These are phyloP conservation scores for Alternaria sp. DNA, from an alignment of 2,329 filamentous ascomycete species.

Conservation along the genomic window DNA sequence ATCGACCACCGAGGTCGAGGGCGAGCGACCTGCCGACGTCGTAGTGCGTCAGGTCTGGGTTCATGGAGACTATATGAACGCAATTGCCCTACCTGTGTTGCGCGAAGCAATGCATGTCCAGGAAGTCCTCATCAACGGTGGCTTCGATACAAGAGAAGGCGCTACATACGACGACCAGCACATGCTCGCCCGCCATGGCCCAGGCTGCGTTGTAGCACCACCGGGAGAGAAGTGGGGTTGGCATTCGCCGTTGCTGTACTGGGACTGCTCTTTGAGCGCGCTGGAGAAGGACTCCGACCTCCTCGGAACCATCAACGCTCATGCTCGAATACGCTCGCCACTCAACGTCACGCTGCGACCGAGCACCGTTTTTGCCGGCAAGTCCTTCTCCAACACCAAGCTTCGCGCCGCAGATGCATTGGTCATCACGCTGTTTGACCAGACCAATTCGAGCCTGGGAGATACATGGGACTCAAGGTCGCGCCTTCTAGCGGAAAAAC, in stretches of 20 bases:
- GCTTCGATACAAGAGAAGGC: constrained; percentile 28
- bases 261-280: constrained; percentile 70
- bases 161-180: constrained; percentile 3
- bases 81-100: constrained; percentile 71
- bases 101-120: constrained; percentile 74
- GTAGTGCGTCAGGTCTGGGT: constrained; percentile 85
- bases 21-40: constrained; percentile 67
- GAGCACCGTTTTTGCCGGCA: constrained; percentile 84
- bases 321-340: constrained; percentile 67
- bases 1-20: constrained; percentile 70
- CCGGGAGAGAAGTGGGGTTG: constrained; percentile 76
- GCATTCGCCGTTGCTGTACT: constrained; percentile 84
- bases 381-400: constrained; percentile 72
- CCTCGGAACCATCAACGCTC: constrained; percentile 72
- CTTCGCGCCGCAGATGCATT: constrained; percentile 78
- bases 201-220: constrained; percentile 45
- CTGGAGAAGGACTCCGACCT: constrained; percentile 70
- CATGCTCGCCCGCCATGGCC: constrained; percentile 22
- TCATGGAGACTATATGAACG: constrained; percentile 81
- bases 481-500: constrained; percentile 59
- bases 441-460: constrained; percentile 69
- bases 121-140: constrained; percentile 68
- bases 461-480: constrained; percentile 71
- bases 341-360: constrained; percentile 79
- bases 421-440: constrained; percentile 78